Evolutionary conservation across 257 asterid species (phyloP).

Genomic region (Nicotiana sylvestris): DNA sequence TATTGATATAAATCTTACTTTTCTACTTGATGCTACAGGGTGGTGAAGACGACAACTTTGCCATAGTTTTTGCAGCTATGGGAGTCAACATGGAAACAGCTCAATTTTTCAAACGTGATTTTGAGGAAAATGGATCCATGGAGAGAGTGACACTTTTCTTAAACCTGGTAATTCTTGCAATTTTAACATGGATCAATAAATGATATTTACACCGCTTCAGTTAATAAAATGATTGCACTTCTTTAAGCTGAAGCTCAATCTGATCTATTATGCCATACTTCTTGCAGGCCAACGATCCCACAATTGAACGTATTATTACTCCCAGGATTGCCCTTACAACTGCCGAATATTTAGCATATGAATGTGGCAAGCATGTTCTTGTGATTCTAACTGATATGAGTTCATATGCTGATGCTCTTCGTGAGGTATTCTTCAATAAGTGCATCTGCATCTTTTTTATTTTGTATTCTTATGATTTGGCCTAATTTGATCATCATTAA

Average conservation of each 20-base stretch:
- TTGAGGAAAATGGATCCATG: slow-evolving; percentile 99
- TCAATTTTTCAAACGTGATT: slow-evolving; percentile 96
- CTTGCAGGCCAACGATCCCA: slow-evolving; percentile 93
- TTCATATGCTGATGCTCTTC: slow-evolving; percentile 99
- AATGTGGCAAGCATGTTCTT: slow-evolving; percentile 97
- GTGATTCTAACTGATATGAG: slow-evolving; percentile 99
- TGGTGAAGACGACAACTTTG: slow-evolving; percentile 91
- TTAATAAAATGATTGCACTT: neutral
- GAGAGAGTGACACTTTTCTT: slow-evolving; percentile 97
- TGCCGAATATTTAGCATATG: slow-evolving; percentile 94
- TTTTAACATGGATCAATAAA: neutral
- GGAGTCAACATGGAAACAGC: slow-evolving; percentile 99
- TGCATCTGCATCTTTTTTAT: neutral
- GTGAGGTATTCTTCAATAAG: slow-evolving; percentile 62
- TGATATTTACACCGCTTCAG: neutral
- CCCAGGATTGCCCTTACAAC: slow-evolving; percentile 98
- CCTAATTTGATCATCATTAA: neutral
- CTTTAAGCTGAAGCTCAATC: neutral
- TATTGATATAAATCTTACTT: slow-evolving; percentile 18
- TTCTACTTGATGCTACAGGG: slow-evolving; percentile 36
- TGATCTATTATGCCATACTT: neutral
- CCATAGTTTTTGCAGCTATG: slow-evolving; percentile 99
- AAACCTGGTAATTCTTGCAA: slow-evolving; percentile 57
- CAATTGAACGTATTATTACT: slow-evolving; percentile 92
- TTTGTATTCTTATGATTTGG: neutral